phyloP scores from a whole-genome alignment of 805 yeast species.

The Pichia kluyveri region DNA sequence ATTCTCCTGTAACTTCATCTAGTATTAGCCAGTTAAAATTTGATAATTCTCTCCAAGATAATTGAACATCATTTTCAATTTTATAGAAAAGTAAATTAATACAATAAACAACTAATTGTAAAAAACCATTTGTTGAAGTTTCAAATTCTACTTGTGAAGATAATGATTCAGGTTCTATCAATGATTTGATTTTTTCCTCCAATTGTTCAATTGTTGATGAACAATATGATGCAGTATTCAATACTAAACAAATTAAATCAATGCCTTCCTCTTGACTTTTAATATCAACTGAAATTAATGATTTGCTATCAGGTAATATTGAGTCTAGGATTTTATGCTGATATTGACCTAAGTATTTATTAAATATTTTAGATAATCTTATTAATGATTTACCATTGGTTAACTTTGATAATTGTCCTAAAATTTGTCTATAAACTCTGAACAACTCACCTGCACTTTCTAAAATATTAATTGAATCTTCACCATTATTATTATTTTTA shows the following conservation, averaged over 20 bases:
- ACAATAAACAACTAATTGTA: slow-evolving; percentile 48
- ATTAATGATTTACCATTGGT: slow-evolving; percentile 40
- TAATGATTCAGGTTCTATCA: slow-evolving; percentile 26
- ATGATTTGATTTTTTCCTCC: slow-evolving; percentile 46
- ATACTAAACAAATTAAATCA: slow-evolving; percentile 55
- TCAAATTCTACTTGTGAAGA: slow-evolving; percentile 44
- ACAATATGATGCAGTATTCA: slow-evolving; percentile 88
- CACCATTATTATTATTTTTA: slow-evolving; percentile 16
- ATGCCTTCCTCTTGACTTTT: slow-evolving; percentile 48
- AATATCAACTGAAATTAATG: slow-evolving; percentile 24
- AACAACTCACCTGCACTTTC: slow-evolving; percentile 86
- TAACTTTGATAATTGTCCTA: slow-evolving; percentile 62
- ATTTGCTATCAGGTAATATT: slow-evolving; percentile 33
- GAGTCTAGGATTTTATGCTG: slow-evolving; percentile 41
- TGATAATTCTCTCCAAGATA: slow-evolving; percentile 77
- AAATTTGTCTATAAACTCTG: slow-evolving; percentile 60
- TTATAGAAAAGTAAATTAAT: slow-evolving; percentile 48
- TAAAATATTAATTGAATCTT: slow-evolving; percentile 41
- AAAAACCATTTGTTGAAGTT: slow-evolving; percentile 44
- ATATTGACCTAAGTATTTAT: slow-evolving; percentile 56
- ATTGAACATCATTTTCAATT: slow-evolving; percentile 50
- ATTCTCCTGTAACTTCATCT: slow-evolving; percentile 60
- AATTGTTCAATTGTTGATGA: slow-evolving; percentile 70
- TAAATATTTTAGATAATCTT: slow-evolving; percentile 50
- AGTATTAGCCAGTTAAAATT: slow-evolving; percentile 66